Evolutionary conservation across 2,329 filamentous ascomycete species (phyloP).

Genomic region (Diaporthe sp.): DNA sequence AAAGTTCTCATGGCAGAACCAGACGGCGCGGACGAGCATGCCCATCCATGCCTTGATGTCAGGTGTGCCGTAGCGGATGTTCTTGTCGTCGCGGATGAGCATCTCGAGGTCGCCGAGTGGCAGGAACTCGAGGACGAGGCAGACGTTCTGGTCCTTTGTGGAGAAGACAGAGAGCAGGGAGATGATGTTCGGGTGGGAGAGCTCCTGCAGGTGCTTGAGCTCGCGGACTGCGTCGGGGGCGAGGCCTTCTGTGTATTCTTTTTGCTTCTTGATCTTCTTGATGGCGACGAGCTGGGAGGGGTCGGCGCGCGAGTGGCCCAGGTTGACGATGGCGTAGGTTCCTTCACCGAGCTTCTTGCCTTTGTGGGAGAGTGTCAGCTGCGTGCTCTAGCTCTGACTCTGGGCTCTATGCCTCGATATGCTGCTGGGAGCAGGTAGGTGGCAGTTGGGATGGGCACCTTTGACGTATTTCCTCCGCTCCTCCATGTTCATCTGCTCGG

Average conservation of each 20-base stretch:
- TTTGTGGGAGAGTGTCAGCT: constrained; percentile 50
- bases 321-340: constrained; percentile 96
- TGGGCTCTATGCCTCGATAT: not conserved
- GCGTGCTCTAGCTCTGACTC: not conserved
- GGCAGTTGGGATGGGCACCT: constrained; percentile 62
- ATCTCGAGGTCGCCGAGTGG: constrained; percentile 95
- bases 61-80: constrained; percentile 84
- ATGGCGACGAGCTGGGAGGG: constrained; percentile 86
- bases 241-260: constrained; percentile 91
- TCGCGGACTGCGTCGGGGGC: constrained; percentile 95
- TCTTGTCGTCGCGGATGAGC: constrained; percentile 87
- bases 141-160: constrained; percentile 96
- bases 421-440: no score
- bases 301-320: constrained; percentile 83
- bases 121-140: constrained; percentile 93
- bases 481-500: constrained; percentile 86
- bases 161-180: constrained; percentile 92
- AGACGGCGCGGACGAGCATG: constrained; percentile 93
- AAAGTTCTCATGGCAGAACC: constrained; percentile 97
- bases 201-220: constrained; percentile 94
- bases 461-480: constrained; percentile 93
- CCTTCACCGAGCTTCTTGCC: constrained; percentile 94
- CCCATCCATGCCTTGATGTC: constrained; percentile 99
- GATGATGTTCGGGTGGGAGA: constrained; percentile 96
- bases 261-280: constrained; percentile 91